Evolutionary conservation across 1,284 basidiomycete genomes (phyloP), one percentile per base, ranked within the genome.

Genomic region (Marasmius tenuissimus): DNA sequence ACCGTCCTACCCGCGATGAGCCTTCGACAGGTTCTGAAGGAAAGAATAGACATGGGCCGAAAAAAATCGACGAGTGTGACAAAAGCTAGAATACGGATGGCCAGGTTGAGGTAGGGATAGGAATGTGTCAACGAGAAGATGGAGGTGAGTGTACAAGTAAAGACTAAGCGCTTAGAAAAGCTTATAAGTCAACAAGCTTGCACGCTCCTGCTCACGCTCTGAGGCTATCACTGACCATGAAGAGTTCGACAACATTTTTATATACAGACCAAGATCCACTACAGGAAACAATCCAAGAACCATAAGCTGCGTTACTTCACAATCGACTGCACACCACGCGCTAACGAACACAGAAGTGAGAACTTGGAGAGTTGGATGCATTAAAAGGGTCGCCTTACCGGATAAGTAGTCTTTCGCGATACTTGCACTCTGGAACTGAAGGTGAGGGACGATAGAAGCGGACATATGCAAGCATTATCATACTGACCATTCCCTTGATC

Each of bases 401-500:
- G 81, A 74, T 16, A 84, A 68, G 70, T 83, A 81, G n/a, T 84
- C 82, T 66, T 84, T 84, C 4, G 81, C 81, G 8, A 78, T 72
- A 65, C 81, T 81, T 18, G 74, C 65, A 62, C 77, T 82, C 80
- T 82, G 39, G 18, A 6, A 52, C n/a, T 45, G 10, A 56, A 60
- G n/a, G 11, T 20, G 58, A 12, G 47, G 9, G 45, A 20, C n/a
- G 3, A 37, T 12, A 16, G 14, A 50, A 11, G 5, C 59, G 27
- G 1, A n/a, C 50, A 47, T 11, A 42, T 52, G 39, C 56, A 3
- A 27, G 1, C 14, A 39, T 7, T 27, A 40, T 11, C 20, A 16
- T 11, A 78, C 88, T 67, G 65, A 92, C 93, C 68, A 96, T 78
- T 42, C 84, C 83, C 71, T 92, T 92, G 69, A 95, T 87, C 47